Base-by-base conservation (phyloP, 2,329 filamentous ascomycete genomes). In the Nigrospora osmanthi region DNA sequence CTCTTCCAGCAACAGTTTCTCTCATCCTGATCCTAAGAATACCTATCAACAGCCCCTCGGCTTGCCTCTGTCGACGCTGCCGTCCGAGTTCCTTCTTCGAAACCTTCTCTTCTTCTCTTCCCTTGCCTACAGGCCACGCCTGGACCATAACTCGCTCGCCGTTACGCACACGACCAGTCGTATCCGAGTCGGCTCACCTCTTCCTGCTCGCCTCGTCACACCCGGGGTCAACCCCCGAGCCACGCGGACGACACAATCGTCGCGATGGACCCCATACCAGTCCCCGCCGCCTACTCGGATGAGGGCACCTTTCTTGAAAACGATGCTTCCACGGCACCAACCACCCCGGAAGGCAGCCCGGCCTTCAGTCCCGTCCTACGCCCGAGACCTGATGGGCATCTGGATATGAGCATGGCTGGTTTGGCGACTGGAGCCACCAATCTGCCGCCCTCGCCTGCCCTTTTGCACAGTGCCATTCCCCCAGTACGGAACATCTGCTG, bases 331-430 rank as follows among this genome's bases (percentile, higher is more conserved):
- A 71, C 69, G 0, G 65, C 67, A 5, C 68, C 69, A 2, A 72
- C 70, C 6, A 71, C 69, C 4, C 68, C 69, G 11, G 66, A 69
- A 48, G 65, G 63, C 12, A 71, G 64, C 49, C 55, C 64, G 42
- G 61, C 65, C 10, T 69, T 67, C 49, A 71, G 67, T 49, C 66
- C 69, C 6, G 49, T 68, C 13, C 51, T 70, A 17, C 58, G 60
- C n/a, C 60, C 63, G 3, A 45, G 52, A 17, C 41, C 42, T 40
- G 44, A 44, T 33, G 54, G 54, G 11, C 45, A 41, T 5, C 36
- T 51, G 2, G 51, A 54, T 9, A 52, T 39, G 15, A 35, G 46
- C 43, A 50, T 38, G 15, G 36, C 28, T 17, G 48, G 44, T 42
- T 39, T 48, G 35, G 47, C 44, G 19, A 40, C 39, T 41, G 48